These are phyloP conservation scores for Geranium brycei DNA, from an alignment of 345 rosid genomes.

Conservation along the genomic window DNA sequence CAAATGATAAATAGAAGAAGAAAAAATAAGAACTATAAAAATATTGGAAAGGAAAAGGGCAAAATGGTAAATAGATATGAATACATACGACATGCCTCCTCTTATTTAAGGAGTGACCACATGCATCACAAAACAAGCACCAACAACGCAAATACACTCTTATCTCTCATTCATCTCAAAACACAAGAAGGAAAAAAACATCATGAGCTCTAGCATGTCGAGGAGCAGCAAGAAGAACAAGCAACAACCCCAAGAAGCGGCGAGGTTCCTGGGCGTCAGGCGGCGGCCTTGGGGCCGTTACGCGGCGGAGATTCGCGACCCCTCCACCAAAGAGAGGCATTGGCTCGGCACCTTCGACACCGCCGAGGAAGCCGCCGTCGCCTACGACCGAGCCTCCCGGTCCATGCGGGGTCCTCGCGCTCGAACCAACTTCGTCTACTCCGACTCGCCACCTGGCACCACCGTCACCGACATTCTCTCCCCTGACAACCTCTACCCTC, in stretches of 20 bases:
- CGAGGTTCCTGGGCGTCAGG: conserved; percentile 56
- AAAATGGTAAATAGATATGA: no score
- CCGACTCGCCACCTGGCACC: conserved; percentile 65
- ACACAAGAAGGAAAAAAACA: no score
- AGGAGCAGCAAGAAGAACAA: conserved; percentile 35
- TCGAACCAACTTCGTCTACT: conserved; percentile 74
- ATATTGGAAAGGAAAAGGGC: no score
- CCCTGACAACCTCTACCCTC: conserved; percentile 23
- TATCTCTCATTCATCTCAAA: no score
- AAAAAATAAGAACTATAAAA: no score
- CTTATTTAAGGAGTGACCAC: no score
- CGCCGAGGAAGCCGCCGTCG: conserved; percentile 76
- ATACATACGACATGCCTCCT: no score
- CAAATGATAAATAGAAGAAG: no score
- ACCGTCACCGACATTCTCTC: conserved; percentile 64
- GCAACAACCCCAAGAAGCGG: conserved; percentile 3
- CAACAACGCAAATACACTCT: no score
- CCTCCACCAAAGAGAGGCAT: conserved; percentile 70
- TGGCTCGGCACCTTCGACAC: conserved; percentile 87
- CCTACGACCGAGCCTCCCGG: conserved; percentile 69
- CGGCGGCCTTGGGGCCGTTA: conserved; percentile 86
- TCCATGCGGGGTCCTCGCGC: conserved; percentile 67
- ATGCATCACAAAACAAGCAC: no score
- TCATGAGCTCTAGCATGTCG: conserved; percentile 32
- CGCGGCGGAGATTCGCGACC: conserved; percentile 80